phyloP scores from a whole-genome alignment of 768 basidiomycete species.

The Tylopilus vinaceipallidus region DNA sequence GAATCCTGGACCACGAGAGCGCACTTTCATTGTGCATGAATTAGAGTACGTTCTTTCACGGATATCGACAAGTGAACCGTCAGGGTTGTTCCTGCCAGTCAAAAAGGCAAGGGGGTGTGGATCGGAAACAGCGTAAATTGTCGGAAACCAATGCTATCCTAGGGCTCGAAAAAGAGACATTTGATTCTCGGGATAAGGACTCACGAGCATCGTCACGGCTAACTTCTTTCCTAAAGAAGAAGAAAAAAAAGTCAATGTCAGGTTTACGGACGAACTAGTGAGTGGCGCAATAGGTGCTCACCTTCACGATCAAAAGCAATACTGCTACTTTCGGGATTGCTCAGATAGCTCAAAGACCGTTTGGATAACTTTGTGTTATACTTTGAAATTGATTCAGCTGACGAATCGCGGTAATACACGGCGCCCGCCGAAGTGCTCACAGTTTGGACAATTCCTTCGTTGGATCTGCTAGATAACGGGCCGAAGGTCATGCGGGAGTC shows the following conservation, averaged over 20 bases:
- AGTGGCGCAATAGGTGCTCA: conserved; percentile 22
- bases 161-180: conserved; percentile 1
- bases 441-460: conserved; percentile 53
- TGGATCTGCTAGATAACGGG: conserved; percentile 39
- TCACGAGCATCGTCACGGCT: conserved; percentile 65
- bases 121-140: conserved; percentile 67
- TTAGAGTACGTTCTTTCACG: conserved; percentile 62
- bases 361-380: conserved; percentile 48
- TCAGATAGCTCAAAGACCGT: conserved; percentile 36
- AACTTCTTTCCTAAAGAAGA: conserved; percentile 60
- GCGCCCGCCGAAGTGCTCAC: neutral
- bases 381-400: conserved; percentile 37
- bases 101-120: conserved; percentile 68
- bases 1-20: neutral
- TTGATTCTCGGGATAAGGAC: conserved; percentile 18
- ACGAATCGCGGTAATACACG: conserved; percentile 6
- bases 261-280: conserved; percentile 1
- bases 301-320: conserved; percentile 68
- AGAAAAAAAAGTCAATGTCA: neutral
- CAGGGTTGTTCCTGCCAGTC: conserved; percentile 54
- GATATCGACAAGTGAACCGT: conserved; percentile 47
- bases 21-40: conserved; percentile 76
- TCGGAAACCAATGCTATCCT: conserved; percentile 62
- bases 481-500: conserved; percentile 77
- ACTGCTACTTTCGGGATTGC: conserved; percentile 68